Evolutionary conservation across 2,329 filamentous ascomycete genomes (phyloP), one percentile per base, ranked within the genome.

Genomic region (Fusarium sp.): DNA sequence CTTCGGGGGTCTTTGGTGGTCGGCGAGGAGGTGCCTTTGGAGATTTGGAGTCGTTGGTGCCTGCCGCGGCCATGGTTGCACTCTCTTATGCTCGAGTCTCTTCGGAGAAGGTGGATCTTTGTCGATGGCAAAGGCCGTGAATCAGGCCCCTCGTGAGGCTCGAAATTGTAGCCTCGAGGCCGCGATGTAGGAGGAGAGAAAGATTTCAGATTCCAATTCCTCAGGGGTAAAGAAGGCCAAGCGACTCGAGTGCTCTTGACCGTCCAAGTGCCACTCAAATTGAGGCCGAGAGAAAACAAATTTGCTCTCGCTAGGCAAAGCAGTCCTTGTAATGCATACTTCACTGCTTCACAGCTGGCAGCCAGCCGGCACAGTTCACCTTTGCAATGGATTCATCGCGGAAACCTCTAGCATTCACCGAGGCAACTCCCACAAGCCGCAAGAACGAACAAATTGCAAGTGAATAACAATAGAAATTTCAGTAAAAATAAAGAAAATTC

Each of bases 1-100:
- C 60, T 43, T 79, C 72, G 27, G 77, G 72, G 11, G 77, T 75
- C 58, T 79, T 81, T 31, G 75, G 43, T 11, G 43, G 68, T 35
- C 78, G 80, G 54, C 77, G 78, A 57, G 76, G 76, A 11, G 68
- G 76, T 9, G 67, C 73, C 73, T 80, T 83, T 69, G 79, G 78
- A 18, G 81, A 80, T 64, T 81, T 81, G 71, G 64, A 50, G 18
- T 76, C 73, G 35, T 65, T 65, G 59, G 71, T 62, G 63, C 72
- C 77, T 77, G 79, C 77, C 65, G 77, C 70, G 20, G 77, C 76
- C 81, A 82, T 82, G 54, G 45, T 61, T 66, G 56, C 35, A 63
- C 54, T 45, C 57, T 63, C 52, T 62, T 50, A 45, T 39, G 39
- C 39, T 56, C 61, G n/a, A 20, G 45, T 48, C 29, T 43, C 24